Evolutionary conservation across 1,139 yeast genomes (phyloP).

Genomic region (Candida smagusa): DNA sequence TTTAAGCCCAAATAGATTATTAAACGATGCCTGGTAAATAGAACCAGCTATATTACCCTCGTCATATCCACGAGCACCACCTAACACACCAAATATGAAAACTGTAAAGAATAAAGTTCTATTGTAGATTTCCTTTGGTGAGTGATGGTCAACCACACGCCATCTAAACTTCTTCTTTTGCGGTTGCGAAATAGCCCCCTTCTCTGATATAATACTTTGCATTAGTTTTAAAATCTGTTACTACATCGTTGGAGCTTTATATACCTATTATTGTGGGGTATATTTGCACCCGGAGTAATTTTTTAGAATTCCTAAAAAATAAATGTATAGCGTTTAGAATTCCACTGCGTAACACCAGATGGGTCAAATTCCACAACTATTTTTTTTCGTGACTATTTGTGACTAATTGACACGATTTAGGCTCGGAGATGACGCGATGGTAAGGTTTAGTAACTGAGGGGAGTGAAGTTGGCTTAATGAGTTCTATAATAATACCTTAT

Average conservation of each 20-base stretch:
- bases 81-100: constrained; percentile 47
- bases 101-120: constrained; percentile 48
- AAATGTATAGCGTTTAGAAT: no score
- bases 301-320: neutral
- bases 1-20: constrained; percentile 41
- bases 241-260: neutral
- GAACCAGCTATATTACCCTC: constrained; percentile 53
- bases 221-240: no score
- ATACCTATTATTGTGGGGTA: constrained; percentile 1
- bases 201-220: neutral
- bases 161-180: constrained; percentile 11
- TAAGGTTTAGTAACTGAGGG: no score
- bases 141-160: constrained; percentile 15
- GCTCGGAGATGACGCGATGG: no score
- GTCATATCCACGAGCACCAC: constrained; percentile 50
- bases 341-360: no score
- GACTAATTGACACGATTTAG: no score
- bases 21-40: constrained; percentile 43
- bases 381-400: no score
- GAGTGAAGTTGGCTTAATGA: no score
- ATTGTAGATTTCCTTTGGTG: constrained; percentile 52
- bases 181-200: neutral
- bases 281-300: neutral
- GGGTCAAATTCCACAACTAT: no score
- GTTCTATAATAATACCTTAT: no score